Evolutionary conservation across 2,329 filamentous ascomycete species (phyloP).

Genomic region (Chlorencoelia australis): DNA sequence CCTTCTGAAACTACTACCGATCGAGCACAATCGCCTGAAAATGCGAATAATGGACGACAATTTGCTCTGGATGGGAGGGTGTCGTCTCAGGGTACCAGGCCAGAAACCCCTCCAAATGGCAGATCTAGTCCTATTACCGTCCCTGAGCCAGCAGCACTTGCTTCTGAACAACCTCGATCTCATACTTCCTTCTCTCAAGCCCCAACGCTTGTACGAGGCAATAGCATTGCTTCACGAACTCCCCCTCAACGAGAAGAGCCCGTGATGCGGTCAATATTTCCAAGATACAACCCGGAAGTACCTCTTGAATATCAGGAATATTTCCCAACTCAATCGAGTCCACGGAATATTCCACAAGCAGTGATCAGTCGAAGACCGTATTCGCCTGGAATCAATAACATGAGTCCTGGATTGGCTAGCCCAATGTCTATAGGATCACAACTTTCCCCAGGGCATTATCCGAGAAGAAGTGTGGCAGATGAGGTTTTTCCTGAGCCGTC

Average conservation of each 20-base stretch:
- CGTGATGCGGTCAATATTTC: conserved; percentile 63
- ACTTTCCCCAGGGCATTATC: conserved; percentile 21
- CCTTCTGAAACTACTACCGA: conserved; percentile 17
- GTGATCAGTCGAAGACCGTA: conserved; percentile 59
- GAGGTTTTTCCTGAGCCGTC: conserved; percentile 22
- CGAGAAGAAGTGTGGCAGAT: conserved; percentile 20
- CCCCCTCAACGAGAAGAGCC: conserved; percentile 42
- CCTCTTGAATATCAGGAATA: conserved; percentile 60
- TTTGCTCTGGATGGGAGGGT: conserved; percentile 14
- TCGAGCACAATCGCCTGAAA: conserved; percentile 14
- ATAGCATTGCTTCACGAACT: conserved; percentile 42
- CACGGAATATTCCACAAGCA: conserved; percentile 51
- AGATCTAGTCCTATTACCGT: conserved; percentile 14
- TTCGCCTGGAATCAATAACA: conserved; percentile 27
- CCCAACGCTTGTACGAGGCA: conserved; percentile 38
- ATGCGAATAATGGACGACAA: conserved; percentile 11
- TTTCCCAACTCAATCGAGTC: conserved; percentile 55
- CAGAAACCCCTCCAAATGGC: conserved; percentile 12
- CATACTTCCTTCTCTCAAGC: conserved; percentile 43
- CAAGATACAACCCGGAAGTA: conserved; percentile 58
- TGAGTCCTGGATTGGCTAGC: conserved; percentile 22
- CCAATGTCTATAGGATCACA: conserved; percentile 18
- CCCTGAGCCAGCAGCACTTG: conserved; percentile 20
- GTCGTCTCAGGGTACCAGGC: conserved; percentile 10
- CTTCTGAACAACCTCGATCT: conserved; percentile 30